These are phyloP conservation scores for Heterococcus sp. DNA, from an alignment of 108 stramenopile species.

Conservation along the genomic window DNA sequence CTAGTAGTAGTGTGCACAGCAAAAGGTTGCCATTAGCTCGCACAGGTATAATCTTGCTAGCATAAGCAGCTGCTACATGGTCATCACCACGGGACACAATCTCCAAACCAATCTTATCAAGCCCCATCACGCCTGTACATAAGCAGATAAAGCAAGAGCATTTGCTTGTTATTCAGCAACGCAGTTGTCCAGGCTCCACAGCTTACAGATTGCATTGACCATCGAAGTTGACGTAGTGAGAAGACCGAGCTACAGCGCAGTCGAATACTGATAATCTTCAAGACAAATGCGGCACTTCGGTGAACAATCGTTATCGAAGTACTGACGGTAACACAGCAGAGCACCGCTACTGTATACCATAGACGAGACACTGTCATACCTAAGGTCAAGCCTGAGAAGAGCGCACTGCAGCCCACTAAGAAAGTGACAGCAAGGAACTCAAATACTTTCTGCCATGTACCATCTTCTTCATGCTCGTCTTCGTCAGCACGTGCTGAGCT, in stretches of 20 bases:
- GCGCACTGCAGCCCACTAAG: conserved; percentile 15
- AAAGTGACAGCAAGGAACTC: conserved; percentile 8
- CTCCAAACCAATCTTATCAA: conserved; percentile 92
- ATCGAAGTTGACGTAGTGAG: background rate
- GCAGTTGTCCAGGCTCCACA: no score
- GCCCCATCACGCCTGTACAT: background rate
- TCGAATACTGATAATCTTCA: background rate
- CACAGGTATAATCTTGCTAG: conserved; percentile 69
- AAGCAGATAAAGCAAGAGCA: background rate
- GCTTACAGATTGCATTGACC: no score
- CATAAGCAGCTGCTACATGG: conserved; percentile 19
- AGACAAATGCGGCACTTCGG: background rate
- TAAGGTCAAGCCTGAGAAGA: conserved; percentile 36
- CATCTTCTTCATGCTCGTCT: no score
- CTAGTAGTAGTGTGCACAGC: conserved; percentile 92
- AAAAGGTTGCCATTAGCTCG: conserved; percentile 88
- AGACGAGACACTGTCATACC: no score
- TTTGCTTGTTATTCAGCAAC: background rate
- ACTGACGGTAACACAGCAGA: background rate
- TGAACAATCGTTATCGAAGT: background rate
- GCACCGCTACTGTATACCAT: background rate
- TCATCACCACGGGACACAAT: conserved; percentile 65
- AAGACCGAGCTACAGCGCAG: background rate
- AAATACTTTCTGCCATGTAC: background rate
- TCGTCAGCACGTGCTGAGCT: no score